These are phyloP conservation scores for Protea cynaroides DNA, from an alignment of 164 flowering plant genomes.

Conservation along the genomic window DNA sequence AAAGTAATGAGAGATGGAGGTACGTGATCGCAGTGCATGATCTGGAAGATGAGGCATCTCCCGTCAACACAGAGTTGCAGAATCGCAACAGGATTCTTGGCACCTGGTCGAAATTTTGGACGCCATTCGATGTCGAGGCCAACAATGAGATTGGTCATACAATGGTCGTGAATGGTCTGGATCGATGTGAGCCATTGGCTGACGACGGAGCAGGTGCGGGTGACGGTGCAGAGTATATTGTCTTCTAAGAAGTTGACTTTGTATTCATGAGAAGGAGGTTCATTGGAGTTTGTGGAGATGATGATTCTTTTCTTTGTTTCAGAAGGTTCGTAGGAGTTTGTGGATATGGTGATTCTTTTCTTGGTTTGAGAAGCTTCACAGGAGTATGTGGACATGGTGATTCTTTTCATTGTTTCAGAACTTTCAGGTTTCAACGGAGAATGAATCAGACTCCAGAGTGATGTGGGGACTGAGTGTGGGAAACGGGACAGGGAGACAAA, in stretches of 20 bases:
- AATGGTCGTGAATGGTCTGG: conserved; percentile 1
- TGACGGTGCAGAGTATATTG: conserved; percentile 14
- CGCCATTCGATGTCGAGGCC: conserved; percentile 68
- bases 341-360: too few relatives aligned
- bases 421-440: too few relatives aligned
- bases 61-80: conserved; percentile 43
- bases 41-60: conserved; percentile 43
- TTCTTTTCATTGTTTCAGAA: too few relatives aligned
- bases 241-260: not conserved
- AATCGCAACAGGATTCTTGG: conserved; percentile 31
- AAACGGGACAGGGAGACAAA: too few relatives aligned
- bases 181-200: conserved; percentile 13
- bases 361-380: too few relatives aligned
- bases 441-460: too few relatives aligned
- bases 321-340: too few relatives aligned
- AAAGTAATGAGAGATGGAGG: conserved; percentile 26
- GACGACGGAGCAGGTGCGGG: conserved; percentile 8
- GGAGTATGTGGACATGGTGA: too few relatives aligned
- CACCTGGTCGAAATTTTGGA: conserved; percentile 15
- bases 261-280: too few relatives aligned
- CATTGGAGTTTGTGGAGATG: too few relatives aligned
- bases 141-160: conserved; percentile 23
- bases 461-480: too few relatives aligned
- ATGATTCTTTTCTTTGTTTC: too few relatives aligned
- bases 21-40: conserved; percentile 18